Evolutionary conservation across 768 basidiomycete genomes (phyloP).

Genomic region (Suillus sp.): DNA sequence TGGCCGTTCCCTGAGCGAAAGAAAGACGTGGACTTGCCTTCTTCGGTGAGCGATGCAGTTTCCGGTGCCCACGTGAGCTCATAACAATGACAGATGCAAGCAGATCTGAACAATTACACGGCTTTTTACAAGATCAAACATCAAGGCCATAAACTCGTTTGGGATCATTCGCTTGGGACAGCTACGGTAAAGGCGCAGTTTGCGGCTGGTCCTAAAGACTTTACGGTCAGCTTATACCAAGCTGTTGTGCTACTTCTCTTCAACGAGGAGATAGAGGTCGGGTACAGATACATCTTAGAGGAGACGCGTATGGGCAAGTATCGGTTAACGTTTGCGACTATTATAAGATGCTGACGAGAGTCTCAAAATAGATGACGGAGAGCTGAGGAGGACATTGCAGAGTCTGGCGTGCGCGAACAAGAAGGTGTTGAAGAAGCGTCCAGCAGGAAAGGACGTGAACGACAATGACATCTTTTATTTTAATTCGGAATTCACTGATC

Average conservation of each 20-base stretch:
- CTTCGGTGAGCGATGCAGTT: conserved; percentile 40
- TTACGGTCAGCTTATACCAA: conserved; percentile 90
- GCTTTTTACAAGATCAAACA: conserved; percentile 81
- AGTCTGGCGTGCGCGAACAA: conserved; percentile 92
- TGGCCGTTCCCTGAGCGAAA: conserved; percentile 78
- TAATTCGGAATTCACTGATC: conserved; percentile 82
- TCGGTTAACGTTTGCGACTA: neutral
- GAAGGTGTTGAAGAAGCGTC: conserved; percentile 81
- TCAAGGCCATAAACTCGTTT: conserved; percentile 72
- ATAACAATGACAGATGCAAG: conserved; percentile 60
- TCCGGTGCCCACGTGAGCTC: conserved; percentile 10
- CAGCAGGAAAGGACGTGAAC: conserved; percentile 75
- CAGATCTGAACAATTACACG: conserved; percentile 61
- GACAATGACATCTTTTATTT: conserved; percentile 82
- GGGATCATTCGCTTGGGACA: conserved; percentile 87
- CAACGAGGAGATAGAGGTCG: conserved; percentile 63
- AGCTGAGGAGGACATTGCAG: conserved; percentile 84
- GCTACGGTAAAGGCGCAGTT: conserved; percentile 77
- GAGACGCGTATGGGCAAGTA: conserved; percentile 72
- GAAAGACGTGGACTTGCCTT: conserved; percentile 54
- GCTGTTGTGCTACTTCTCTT: conserved; percentile 85
- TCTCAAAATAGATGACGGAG: conserved; percentile 56
- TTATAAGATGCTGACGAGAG: neutral
- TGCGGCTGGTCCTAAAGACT: conserved; percentile 71
- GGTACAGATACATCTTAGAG: conserved; percentile 67